Evolutionary conservation across 345 rosid species (phyloP).

Genomic region (Linum lewisii): DNA sequence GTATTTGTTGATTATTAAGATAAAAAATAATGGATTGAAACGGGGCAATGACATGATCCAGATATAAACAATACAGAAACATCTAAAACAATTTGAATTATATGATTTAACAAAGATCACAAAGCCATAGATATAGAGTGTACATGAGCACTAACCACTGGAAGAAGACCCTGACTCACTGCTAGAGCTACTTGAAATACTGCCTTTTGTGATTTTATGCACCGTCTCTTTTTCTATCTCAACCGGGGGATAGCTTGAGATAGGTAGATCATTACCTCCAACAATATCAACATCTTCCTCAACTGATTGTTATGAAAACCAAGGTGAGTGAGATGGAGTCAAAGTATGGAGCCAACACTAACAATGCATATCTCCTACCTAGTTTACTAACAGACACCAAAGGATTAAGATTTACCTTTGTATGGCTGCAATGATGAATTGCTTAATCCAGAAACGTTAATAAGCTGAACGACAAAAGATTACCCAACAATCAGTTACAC

Average conservation of each 20-base stretch:
- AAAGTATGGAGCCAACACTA: too few species aligned
- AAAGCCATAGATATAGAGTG: conserved; percentile 10
- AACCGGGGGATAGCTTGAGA: conserved; percentile 40
- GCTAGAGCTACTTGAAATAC: conserved; percentile 65
- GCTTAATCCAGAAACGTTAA: conserved; percentile 55
- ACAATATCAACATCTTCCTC: conserved; percentile 78
- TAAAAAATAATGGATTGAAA: too few species aligned
- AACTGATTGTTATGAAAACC: conserved; percentile 36
- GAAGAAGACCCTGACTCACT: conserved; percentile 73
- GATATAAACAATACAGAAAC: background rate
- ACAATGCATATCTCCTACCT: background rate
- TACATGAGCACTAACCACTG: conserved; percentile 49
- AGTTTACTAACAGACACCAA: conserved; percentile 9
- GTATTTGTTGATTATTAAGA: too few species aligned
- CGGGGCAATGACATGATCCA: background rate
- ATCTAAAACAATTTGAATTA: background rate
- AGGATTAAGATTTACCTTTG: conserved; percentile 39
- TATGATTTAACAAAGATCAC: background rate
- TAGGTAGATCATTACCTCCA: conserved; percentile 61
- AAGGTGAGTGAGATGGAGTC: too few species aligned
- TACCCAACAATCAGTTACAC: conserved; percentile 14
- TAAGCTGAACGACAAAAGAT: conserved; percentile 37
- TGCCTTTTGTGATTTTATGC: conserved; percentile 40
- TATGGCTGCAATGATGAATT: conserved; percentile 48
- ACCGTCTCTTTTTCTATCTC: conserved; percentile 54